Evolutionary conservation across 2,329 filamentous ascomycete species (phyloP).

Genomic region (Fusarium irregulare): DNA sequence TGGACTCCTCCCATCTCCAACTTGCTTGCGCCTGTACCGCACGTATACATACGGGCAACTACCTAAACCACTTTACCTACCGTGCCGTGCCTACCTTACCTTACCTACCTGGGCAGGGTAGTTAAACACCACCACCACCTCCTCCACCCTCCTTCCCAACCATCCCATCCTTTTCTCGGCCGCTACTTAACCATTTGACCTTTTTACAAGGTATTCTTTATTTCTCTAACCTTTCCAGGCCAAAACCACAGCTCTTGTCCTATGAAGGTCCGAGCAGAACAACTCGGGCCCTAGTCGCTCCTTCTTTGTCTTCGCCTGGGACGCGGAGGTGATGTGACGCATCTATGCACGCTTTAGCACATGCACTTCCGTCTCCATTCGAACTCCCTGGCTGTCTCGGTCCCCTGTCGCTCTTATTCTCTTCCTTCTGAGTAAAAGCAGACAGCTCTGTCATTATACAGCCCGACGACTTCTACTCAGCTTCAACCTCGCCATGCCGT

Average conservation of each 20-base stretch:
- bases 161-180: constrained; percentile 35
- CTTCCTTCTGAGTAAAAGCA: constrained; percentile 27
- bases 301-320: constrained; percentile 34
- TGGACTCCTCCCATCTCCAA: constrained; percentile 32
- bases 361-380: constrained; percentile 25
- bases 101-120: background rate
- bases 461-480: constrained; percentile 2
- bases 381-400: constrained; percentile 23
- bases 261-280: constrained; percentile 21
- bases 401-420: constrained; percentile 38
- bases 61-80: constrained; percentile 30
- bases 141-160: constrained; percentile 19
- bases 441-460: constrained; percentile 17
- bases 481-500: background rate
- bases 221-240: constrained; percentile 29
- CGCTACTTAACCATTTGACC: constrained; percentile 26
- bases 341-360: constrained; percentile 37
- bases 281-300: constrained; percentile 19
- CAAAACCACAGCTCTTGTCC: constrained; percentile 22
- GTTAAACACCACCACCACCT: constrained; percentile 35
- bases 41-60: background rate
- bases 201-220: constrained; percentile 28
- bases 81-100: constrained; percentile 6
- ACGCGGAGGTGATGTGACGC: constrained; percentile 37
- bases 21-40: background rate